Conservation (phyloP, 371 early-diverging fungal species). For the Chytridium lagenaria region DNA sequence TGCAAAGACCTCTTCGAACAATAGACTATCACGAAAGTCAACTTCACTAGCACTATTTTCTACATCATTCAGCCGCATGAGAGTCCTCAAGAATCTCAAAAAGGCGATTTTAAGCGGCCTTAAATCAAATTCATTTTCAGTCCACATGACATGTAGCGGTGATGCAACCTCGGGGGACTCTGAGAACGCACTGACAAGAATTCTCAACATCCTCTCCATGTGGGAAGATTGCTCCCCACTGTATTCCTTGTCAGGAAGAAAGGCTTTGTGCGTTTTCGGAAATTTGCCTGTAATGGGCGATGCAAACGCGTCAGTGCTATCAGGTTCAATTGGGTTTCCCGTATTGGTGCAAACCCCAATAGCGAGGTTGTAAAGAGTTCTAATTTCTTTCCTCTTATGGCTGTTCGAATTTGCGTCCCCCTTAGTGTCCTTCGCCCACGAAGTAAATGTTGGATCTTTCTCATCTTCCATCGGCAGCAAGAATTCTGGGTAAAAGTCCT, state of each 20-base stretch:
- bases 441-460: no score
- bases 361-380: conserved; percentile 2
- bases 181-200: conserved; percentile 16
- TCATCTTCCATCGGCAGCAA: neutral
- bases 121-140: neutral
- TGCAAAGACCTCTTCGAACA: conserved; percentile 10
- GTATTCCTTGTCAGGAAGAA: neutral
- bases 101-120: neutral
- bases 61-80: neutral
- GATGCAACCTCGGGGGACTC: neutral
- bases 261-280: neutral
- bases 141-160: neutral
- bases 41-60: neutral
- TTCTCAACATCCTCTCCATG: conserved; percentile 18
- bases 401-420: neutral
- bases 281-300: neutral
- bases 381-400: conserved; percentile 1
- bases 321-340: conserved; percentile 19
- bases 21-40: neutral
- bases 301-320: neutral
- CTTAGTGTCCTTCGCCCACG: neutral
- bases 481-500: conserved; percentile 10
- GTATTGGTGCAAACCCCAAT: neutral
- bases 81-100: neutral
- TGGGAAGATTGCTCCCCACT: conserved; percentile 14